phyloP scores from a whole-genome alignment of 228 moss, liverwort and hornwort genomes.

The Sphagnum magellanicum region DNA sequence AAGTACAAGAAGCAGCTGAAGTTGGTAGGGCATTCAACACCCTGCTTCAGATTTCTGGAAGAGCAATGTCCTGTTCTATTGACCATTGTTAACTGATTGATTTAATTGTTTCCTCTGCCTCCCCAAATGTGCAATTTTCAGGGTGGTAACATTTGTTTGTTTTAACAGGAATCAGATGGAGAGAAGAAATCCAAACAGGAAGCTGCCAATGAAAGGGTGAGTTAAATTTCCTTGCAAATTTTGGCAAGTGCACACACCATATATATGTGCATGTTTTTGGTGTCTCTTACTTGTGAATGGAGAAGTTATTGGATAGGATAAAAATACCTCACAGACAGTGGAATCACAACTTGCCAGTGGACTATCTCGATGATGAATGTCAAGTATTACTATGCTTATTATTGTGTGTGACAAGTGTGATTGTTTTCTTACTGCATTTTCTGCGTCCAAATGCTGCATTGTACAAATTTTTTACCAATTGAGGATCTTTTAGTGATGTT shows the following conservation, averaged over 20 bases:
- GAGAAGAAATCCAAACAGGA: constrained; percentile 60
- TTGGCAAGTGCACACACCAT: neutral
- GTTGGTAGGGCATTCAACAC: constrained; percentile 29
- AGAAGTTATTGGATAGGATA: neutral
- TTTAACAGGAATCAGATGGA: constrained; percentile 60
- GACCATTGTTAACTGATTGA: neutral
- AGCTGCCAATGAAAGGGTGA: constrained; percentile 75
- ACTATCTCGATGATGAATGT: too few relatives aligned
- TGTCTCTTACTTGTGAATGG: neutral
- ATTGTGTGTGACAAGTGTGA: too few relatives aligned
- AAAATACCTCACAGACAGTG: too few relatives aligned
- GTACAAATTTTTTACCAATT: too few relatives aligned
- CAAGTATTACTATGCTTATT: too few relatives aligned
- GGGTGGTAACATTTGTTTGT: constrained; percentile 9
- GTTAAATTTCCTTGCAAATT: neutral
- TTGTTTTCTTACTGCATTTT: too few relatives aligned
- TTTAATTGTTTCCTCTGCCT: neutral
- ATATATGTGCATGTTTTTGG: too few relatives aligned
- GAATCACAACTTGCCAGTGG: too few relatives aligned
- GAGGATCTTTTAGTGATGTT: too few relatives aligned
- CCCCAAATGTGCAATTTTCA: neutral
- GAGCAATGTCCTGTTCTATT: constrained; percentile 1
- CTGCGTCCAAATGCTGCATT: too few relatives aligned
- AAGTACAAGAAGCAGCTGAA: constrained; percentile 97
- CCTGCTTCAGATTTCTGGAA: too few relatives aligned